phyloP scores from a whole-genome alignment of 495 filamentous ascomycete genomes.

The Neurospora sp. region DNA sequence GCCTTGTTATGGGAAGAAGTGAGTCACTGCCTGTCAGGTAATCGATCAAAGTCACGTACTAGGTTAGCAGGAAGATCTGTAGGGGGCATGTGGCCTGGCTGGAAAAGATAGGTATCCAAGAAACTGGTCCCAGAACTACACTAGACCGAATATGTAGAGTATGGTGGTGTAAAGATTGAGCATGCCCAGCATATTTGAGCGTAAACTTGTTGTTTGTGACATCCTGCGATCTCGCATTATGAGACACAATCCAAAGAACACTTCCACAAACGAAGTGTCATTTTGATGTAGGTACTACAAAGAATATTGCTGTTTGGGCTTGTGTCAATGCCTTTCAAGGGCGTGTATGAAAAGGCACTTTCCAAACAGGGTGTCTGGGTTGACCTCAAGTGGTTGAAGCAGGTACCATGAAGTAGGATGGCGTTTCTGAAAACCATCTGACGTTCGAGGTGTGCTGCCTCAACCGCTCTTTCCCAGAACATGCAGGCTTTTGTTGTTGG shows the following conservation, averaged over 20 bases:
- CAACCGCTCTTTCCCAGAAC: neutral
- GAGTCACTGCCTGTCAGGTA: neutral
- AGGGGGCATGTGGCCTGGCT: neutral
- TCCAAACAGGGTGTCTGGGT: neutral
- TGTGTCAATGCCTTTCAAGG: neutral
- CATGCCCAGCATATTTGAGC: neutral
- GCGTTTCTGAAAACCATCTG: neutral
- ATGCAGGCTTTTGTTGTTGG: neutral
- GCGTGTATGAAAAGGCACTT: neutral
- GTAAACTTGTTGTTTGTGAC: neutral
- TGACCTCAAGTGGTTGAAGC: neutral
- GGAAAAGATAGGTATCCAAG: neutral
- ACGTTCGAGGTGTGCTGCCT: neutral
- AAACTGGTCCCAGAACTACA: neutral
- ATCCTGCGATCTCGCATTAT: neutral
- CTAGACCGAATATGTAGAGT: neutral
- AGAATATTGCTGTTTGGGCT: neutral
- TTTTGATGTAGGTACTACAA: neutral
- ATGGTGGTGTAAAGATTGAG: neutral
- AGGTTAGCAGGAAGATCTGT: neutral
- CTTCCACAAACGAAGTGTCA: neutral
- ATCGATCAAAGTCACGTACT: neutral
- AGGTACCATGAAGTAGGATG: neutral
- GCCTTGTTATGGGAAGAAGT: neutral
- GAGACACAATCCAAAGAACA: neutral